Percentiles rank a stretch among this genome's conserved stretches.
Evolutionary conservation across 2,329 filamentous ascomycete genomes (phyloP).

Genomic region (Clathrospora elynae): DNA sequence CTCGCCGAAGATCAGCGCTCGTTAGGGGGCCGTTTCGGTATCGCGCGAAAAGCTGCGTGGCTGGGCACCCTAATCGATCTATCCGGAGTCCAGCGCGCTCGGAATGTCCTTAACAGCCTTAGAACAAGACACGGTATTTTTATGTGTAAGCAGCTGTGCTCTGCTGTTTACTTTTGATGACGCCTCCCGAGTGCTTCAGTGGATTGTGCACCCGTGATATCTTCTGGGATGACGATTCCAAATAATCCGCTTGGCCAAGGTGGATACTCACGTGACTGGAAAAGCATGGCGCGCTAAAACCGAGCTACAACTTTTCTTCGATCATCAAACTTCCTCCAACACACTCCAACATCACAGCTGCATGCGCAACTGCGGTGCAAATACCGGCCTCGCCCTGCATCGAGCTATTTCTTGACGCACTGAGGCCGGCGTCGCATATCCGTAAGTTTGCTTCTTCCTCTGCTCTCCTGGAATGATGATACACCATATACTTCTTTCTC

Average conservation of each 20-base stretch:
- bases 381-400: slow-evolving; percentile 13
- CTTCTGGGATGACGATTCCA: slow-evolving; percentile 16
- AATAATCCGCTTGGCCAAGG: slow-evolving; percentile 14
- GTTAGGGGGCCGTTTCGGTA: slow-evolving; percentile 31
- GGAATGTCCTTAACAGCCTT: no score
- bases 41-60: slow-evolving; percentile 30
- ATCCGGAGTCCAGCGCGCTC: slow-evolving; percentile 10
- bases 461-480: slow-evolving; percentile 67
- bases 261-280: slow-evolving; percentile 10
- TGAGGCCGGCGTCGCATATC: slow-evolving; percentile 7
- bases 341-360: slow-evolving; percentile 1
- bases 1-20: slow-evolving; percentile 28
- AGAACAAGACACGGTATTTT: no score
- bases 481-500: slow-evolving; percentile 81
- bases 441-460: slow-evolving; percentile 15
- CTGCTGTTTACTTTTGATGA: neutral
- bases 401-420: slow-evolving; percentile 1
- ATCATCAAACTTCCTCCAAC: slow-evolving; percentile 15
- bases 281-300: slow-evolving; percentile 23
- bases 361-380: slow-evolving; percentile 1
- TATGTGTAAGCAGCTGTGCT: neutral
- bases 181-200: no score
- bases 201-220: no score
- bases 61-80: slow-evolving; percentile 28
- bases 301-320: slow-evolving; percentile 29